Evolutionary conservation across 1,284 basidiomycete species (phyloP).

Genomic region (Kwoniella shivajii): DNA sequence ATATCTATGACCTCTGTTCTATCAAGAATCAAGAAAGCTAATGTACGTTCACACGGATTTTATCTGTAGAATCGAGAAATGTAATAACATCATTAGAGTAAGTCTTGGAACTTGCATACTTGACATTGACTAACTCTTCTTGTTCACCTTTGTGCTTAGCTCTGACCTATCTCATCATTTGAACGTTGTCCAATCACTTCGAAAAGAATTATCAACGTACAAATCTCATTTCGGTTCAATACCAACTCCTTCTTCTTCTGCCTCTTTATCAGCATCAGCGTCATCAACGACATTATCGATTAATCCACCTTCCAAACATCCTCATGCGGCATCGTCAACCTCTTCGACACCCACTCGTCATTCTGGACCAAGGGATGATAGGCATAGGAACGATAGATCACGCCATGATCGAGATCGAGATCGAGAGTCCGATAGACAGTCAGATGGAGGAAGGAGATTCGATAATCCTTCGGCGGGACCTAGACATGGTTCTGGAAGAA

Average conservation of each 20-base stretch:
- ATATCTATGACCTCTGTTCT: neutral
- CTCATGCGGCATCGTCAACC: neutral
- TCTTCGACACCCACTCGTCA: neutral
- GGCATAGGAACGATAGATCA: neutral
- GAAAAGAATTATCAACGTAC: conserved; percentile 33
- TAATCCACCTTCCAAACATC: neutral
- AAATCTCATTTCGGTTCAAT: conserved; percentile 29
- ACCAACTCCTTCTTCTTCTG: neutral
- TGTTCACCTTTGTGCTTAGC: conserved; percentile 14
- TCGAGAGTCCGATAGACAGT: conserved; percentile 1
- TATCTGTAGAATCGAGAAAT: conserved; percentile 35
- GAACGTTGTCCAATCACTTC: conserved; percentile 30
- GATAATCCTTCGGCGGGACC: neutral
- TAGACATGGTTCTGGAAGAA: neutral
- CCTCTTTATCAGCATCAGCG: neutral
- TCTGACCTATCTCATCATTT: conserved; percentile 44
- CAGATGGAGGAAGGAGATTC: neutral
- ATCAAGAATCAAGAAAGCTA: neutral
- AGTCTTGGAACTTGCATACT: conserved; percentile 8
- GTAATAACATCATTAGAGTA: conserved; percentile 49
- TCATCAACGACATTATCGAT: no score
- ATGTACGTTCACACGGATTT: neutral
- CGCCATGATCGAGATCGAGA: conserved; percentile 5
- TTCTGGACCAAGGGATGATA: neutral
- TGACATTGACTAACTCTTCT: neutral